These are phyloP conservation scores for Conoideocrella luteorostrata DNA, from an alignment of 2,329 filamentous ascomycete species.

Conservation along the genomic window DNA sequence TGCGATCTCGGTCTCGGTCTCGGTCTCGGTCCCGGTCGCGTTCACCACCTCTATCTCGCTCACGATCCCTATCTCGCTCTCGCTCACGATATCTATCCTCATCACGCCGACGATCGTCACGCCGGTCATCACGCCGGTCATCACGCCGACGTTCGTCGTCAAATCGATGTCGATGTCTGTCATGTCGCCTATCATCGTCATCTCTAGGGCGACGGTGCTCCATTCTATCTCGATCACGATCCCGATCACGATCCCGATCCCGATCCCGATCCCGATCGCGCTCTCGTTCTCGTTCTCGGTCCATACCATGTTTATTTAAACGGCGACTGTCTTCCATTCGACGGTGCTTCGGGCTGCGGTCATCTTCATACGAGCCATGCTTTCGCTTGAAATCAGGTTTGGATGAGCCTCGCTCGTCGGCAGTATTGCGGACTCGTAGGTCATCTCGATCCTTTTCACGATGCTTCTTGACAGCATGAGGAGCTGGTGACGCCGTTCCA, in stretches of 20 bases:
- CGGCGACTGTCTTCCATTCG: slow-evolving; percentile 35
- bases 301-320: slow-evolving; percentile 29
- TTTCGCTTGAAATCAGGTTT: slow-evolving; percentile 55
- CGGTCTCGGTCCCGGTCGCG: slow-evolving; percentile 15
- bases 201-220: slow-evolving; percentile 14
- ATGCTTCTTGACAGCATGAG: slow-evolving; percentile 38
- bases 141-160: slow-evolving; percentile 26
- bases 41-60: slow-evolving; percentile 13
- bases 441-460: slow-evolving; percentile 45
- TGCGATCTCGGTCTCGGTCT: slow-evolving; percentile 16
- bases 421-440: slow-evolving; percentile 43
- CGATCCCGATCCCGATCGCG: slow-evolving; percentile 11
- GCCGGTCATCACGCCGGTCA: slow-evolving; percentile 19
- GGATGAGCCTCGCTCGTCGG: slow-evolving; percentile 44
- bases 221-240: slow-evolving; percentile 4
- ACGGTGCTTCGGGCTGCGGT: slow-evolving; percentile 36
- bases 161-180: slow-evolving; percentile 28
- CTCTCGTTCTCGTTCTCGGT: slow-evolving; percentile 23
- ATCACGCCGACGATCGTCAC: slow-evolving; percentile 17
- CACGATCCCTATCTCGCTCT: slow-evolving; percentile 15
- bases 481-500: slow-evolving; percentile 65
- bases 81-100: slow-evolving; percentile 17
- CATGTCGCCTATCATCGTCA: slow-evolving; percentile 19
- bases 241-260: slow-evolving; percentile 3
- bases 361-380: slow-evolving; percentile 44